Percentiles rank a stretch among this genome's conserved stretches.
These are phyloP conservation scores for Acaromyces ingoldii DNA, from an alignment of 1,284 basidiomycete species.

Conservation along the genomic window DNA sequence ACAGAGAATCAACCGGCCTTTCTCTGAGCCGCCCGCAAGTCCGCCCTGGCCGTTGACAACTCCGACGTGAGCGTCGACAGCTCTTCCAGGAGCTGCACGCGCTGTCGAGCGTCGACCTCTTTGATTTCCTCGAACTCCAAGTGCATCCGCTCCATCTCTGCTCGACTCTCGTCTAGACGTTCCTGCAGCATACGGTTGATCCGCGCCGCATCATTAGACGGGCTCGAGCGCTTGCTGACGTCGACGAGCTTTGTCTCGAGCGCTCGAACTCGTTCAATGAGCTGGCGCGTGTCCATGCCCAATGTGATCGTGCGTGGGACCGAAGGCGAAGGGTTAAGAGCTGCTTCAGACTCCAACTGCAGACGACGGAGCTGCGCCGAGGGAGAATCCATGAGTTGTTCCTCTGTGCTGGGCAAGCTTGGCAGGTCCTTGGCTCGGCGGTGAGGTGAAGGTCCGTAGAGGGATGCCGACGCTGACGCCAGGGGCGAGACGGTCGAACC, in stretches of 20 bases:
- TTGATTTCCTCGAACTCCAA: slow-evolving; percentile 20
- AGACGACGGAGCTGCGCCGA: background rate
- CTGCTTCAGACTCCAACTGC: background rate
- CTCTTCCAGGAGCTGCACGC: slow-evolving; percentile 31
- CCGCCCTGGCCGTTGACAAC: background rate
- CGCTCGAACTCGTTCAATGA: slow-evolving; percentile 22
- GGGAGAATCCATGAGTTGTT: background rate
- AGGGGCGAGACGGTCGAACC: background rate
- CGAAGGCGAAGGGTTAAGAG: background rate
- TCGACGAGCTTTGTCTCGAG: slow-evolving; percentile 22
- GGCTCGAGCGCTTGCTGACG: slow-evolving; percentile 7
- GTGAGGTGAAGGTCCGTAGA: slow-evolving; percentile 14
- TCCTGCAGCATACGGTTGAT: slow-evolving; percentile 19
- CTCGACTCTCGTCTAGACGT: slow-evolving; percentile 13
- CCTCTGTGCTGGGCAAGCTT: background rate
- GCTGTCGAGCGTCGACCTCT: slow-evolving; percentile 15
- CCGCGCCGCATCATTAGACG: background rate
- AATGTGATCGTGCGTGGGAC: slow-evolving; percentile 36
- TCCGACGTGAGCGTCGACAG: slow-evolving; percentile 14
- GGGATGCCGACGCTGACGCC: background rate
- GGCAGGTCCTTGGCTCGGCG: background rate
- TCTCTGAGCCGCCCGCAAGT: background rate
- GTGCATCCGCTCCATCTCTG: slow-evolving; percentile 15
- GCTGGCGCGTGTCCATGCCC: slow-evolving; percentile 30
- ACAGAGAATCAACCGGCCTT: no score